These are phyloP conservation scores for Trametes punicea DNA, from an alignment of 768 basidiomycete species.

Conservation along the genomic window DNA sequence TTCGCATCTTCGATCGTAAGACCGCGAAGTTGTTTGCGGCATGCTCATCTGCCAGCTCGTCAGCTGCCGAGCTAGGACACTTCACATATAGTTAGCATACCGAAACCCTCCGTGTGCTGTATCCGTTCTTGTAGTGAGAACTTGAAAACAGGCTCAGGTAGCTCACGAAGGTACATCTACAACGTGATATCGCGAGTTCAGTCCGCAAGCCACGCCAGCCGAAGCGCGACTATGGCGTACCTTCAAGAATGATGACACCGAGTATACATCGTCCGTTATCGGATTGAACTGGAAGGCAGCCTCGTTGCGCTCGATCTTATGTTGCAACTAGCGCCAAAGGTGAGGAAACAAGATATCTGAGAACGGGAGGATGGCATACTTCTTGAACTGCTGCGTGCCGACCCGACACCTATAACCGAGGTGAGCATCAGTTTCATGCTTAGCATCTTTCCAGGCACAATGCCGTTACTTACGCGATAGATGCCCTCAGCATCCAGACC, in stretches of 20 bases:
- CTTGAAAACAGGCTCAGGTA: conserved; percentile 88
- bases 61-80: conserved; percentile 1
- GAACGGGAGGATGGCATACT: conserved; percentile 38
- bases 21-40: conserved; percentile 65
- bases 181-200: background rate
- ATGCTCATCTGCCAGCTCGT: conserved; percentile 56
- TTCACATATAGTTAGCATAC: too few species aligned
- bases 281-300: conserved; percentile 67
- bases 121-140: conserved; percentile 77
- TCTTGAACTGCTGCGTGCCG: conserved; percentile 82
- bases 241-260: conserved; percentile 83
- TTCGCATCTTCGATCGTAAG: conserved; percentile 83
- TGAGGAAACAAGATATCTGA: background rate
- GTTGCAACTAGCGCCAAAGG: conserved; percentile 80
- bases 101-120: conserved; percentile 74
- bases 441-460: background rate
- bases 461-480: conserved; percentile 53
- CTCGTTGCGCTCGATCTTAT: conserved; percentile 86
- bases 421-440: background rate
- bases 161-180: conserved; percentile 60
- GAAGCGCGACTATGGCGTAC: conserved; percentile 35
- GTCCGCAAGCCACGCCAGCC: background rate
- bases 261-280: conserved; percentile 73
- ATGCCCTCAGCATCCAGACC: conserved; percentile 80
- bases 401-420: conserved; percentile 61